phyloP scores from a whole-genome alignment of 2,329 filamentous ascomycete species.

The Hymenoscyphus infarciens region DNA sequence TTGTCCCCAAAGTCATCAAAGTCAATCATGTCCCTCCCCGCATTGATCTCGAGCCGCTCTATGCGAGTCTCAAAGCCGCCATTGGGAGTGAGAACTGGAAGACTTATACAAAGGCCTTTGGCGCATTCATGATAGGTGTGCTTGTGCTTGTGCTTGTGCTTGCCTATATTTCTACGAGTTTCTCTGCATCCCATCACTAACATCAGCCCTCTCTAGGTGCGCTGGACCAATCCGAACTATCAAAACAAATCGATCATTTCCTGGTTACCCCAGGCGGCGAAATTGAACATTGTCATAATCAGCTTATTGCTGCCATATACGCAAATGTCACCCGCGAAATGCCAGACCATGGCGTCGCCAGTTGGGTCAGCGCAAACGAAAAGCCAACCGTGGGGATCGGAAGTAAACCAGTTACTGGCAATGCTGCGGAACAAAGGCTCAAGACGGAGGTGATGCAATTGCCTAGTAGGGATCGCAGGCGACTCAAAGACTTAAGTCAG shows the following conservation, averaged over 20 bases:
- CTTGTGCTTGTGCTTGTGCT: conserved; percentile 42
- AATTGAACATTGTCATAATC: conserved; percentile 63
- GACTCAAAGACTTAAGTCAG: conserved; percentile 61
- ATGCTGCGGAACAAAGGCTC: conserved; percentile 61
- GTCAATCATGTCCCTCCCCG: conserved; percentile 61
- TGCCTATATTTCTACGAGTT: not conserved
- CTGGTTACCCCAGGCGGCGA: conserved; percentile 51
- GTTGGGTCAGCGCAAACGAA: conserved; percentile 70
- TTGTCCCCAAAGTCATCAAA: conserved; percentile 48
- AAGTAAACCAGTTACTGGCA: conserved; percentile 60
- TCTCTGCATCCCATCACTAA: conserved; percentile 30
- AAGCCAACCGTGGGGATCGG: conserved; percentile 56
- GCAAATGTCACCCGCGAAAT: conserved; percentile 67
- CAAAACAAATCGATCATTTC: conserved; percentile 57
- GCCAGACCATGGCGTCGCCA: conserved; percentile 63
- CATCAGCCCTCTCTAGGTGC: conserved; percentile 45
- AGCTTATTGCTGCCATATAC: conserved; percentile 63
- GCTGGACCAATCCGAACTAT: conserved; percentile 59
- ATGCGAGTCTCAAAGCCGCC: conserved; percentile 56
- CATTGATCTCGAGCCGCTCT: conserved; percentile 65
- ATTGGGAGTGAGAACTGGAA: conserved; percentile 60
- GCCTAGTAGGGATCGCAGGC: conserved; percentile 60
- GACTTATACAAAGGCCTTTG: conserved; percentile 59
- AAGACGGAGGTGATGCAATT: conserved; percentile 70
- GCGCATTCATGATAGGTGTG: conserved; percentile 61